Base-by-base conservation (phyloP, 1,284 basidiomycete species). In the Cerrena zonata region DNA sequence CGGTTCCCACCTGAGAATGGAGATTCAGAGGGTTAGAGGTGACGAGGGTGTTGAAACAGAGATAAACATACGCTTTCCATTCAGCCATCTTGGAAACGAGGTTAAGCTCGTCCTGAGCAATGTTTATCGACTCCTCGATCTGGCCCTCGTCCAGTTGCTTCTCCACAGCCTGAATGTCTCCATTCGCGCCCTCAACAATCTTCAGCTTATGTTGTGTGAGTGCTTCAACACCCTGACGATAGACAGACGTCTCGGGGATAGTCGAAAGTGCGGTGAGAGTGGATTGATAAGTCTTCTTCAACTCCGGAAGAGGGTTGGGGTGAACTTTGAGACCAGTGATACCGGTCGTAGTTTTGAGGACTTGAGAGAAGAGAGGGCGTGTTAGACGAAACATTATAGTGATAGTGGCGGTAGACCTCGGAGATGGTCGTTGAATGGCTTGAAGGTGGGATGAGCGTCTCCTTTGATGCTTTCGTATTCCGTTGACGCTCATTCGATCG, bases 161-260 rank as follows among this genome's bases (percentile, higher is more conserved):
- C 73, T 96, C 94, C 13, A 78, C 86, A 12, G 74, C 69, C 37
- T 71, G 65, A 51, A 91, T 69, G 61, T 91, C 80, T 44, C 78
- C 85, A 46, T 80, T 80, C 26, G 82, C 85, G 49, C 69, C 67
- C 62, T 91, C 75, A 47, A 96, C 77, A 50, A 91, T 77, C 57
- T 74, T 77, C 55, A 97, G 78, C 62, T 92, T 87, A 65, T 86
- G 82, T 62, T 84, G 80, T n/a, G 89, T 92, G 57, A 96, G 76
- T 4, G 91, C 86, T 68, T 94, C 89, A 5, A 85, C 85, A 46
- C 91, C 86, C 71, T 97, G 94, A 52, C 91, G 84, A 73, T 97
- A 99, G 49, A 94, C 86, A 54, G 90, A 89, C 42, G 84, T 78
- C 53, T 77, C 69, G 11, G 95, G 94, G 53, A 97, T 80, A 48